phyloP scores from a whole-genome alignment of 768 basidiomycete species.

The Suillus placidus region DNA sequence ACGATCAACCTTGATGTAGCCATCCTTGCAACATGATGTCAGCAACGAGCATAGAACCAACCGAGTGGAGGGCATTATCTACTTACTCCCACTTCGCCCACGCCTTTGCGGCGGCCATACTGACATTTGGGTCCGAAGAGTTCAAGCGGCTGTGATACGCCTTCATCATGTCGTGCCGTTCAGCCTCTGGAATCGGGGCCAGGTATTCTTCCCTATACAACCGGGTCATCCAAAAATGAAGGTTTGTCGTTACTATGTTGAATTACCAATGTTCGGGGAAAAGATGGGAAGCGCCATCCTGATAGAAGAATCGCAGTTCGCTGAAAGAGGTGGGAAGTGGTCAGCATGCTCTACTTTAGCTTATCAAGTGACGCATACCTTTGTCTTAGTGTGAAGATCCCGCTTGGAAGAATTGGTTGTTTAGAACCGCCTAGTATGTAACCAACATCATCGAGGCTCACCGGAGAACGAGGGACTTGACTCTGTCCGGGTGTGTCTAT shows the following conservation, averaged over 20 bases:
- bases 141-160: constrained; percentile 86
- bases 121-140: constrained; percentile 65
- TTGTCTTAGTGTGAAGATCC: constrained; percentile 86
- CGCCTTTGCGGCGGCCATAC: constrained; percentile 73
- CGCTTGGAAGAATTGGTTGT: constrained; percentile 44
- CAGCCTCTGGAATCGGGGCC: constrained; percentile 75
- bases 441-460: constrained; percentile 29
- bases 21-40: constrained; percentile 56
- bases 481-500: constrained; percentile 79
- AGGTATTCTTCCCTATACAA: constrained; percentile 77
- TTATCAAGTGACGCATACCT: constrained; percentile 43
- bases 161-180: constrained; percentile 76
- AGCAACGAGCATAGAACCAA: constrained; percentile 1
- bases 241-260: not conserved
- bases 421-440: not conserved
- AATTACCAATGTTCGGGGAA: constrained; percentile 88
- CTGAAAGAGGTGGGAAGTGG: constrained; percentile 26
- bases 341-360: not conserved
- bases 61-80: not conserved
- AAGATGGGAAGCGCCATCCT: constrained; percentile 77
- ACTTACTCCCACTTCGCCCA: constrained; percentile 93
- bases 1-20: constrained; percentile 74
- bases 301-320: constrained; percentile 93
- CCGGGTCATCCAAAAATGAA: constrained; percentile 8
- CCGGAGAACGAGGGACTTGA: constrained; percentile 80